phyloP scores from a whole-genome alignment of 176 grass and related monocot genomes.

The Alopecurus myosuroides region DNA sequence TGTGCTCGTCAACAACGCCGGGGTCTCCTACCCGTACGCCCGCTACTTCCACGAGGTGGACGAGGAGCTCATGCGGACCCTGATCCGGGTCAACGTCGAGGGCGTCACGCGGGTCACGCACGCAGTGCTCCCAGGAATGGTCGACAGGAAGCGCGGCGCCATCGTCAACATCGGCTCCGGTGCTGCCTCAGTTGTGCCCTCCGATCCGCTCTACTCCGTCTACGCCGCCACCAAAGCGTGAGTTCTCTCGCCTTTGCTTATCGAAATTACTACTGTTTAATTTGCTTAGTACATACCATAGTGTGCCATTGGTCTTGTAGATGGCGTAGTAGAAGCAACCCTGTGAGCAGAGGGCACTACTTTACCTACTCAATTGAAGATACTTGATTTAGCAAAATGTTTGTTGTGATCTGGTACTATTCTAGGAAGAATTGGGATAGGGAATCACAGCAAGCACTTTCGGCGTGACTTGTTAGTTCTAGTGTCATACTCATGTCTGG shows the following conservation, averaged over 20 bases:
- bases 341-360: background rate
- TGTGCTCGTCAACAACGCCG: constrained; percentile 83
- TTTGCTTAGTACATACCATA: background rate
- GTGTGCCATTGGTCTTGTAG: background rate
- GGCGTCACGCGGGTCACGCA: constrained; percentile 79
- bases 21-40: constrained; percentile 87
- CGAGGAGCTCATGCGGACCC: constrained; percentile 66
- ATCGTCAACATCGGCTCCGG: constrained; percentile 93
- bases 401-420: constrained; percentile 20
- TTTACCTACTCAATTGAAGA: constrained; percentile 12
- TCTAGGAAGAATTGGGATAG: background rate
- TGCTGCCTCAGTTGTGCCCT: constrained; percentile 57
- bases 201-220: constrained; percentile 88
- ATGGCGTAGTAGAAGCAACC: background rate
- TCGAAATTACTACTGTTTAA: background rate
- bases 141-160: constrained; percentile 85
- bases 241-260: constrained; percentile 11
- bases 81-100: constrained; percentile 87
- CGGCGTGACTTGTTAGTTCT: constrained; percentile 11
- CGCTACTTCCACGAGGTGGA: constrained; percentile 97
- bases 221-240: constrained; percentile 87
- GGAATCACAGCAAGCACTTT: constrained; percentile 1
- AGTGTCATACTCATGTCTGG: background rate
- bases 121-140: constrained; percentile 71
- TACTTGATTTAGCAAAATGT: constrained; percentile 12